A percentile compares a stretch with the other conserved stretches of the same genome.
phyloP scores from a whole-genome alignment of 768 basidiomycete genomes.

The Collybia mongolica region DNA sequence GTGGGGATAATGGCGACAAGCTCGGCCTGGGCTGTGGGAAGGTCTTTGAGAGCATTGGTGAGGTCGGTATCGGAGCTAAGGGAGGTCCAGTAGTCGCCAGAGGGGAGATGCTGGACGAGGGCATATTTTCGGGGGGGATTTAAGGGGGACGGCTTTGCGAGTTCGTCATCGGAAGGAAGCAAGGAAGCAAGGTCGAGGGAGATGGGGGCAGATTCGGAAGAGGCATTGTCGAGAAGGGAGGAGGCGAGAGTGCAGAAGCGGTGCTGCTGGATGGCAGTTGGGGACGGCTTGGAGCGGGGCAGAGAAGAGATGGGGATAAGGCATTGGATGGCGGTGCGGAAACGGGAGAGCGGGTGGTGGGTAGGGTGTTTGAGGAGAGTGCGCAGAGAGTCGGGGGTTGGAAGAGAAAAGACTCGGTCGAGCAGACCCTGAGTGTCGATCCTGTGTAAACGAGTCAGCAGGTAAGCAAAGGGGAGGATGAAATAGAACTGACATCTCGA shows the following conservation, averaged over 20 bases:
- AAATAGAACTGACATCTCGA: constrained; percentile 45
- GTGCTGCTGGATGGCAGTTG: constrained; percentile 66
- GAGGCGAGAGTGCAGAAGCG: constrained; percentile 74
- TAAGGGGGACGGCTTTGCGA: constrained; percentile 17
- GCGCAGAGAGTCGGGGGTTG: constrained; percentile 50
- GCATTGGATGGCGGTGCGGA: constrained; percentile 65
- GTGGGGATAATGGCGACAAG: constrained; percentile 73
- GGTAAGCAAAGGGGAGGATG: background rate
- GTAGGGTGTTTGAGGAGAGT: constrained; percentile 53
- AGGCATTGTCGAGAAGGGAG: constrained; percentile 71
- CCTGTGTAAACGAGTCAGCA: constrained; percentile 31
- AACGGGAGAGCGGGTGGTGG: constrained; percentile 50
- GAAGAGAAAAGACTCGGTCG: constrained; percentile 73
- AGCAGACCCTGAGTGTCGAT: constrained; percentile 74
- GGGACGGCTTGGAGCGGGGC: constrained; percentile 61
- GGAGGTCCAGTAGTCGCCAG: constrained; percentile 79
- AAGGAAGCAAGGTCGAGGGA: constrained; percentile 46
- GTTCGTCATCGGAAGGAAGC: constrained; percentile 23
- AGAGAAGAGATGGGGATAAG: constrained; percentile 69
- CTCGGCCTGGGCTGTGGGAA: constrained; percentile 69
- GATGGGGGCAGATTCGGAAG: constrained; percentile 43
- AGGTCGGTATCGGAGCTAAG: constrained; percentile 45
- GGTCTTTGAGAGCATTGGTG: constrained; percentile 42
- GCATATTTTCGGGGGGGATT: constrained; percentile 58
- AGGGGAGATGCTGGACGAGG: constrained; percentile 76